phyloP scores from a whole-genome alignment of 2,329 filamentous ascomycete species.

The Cladosporium sphaerospermum region DNA sequence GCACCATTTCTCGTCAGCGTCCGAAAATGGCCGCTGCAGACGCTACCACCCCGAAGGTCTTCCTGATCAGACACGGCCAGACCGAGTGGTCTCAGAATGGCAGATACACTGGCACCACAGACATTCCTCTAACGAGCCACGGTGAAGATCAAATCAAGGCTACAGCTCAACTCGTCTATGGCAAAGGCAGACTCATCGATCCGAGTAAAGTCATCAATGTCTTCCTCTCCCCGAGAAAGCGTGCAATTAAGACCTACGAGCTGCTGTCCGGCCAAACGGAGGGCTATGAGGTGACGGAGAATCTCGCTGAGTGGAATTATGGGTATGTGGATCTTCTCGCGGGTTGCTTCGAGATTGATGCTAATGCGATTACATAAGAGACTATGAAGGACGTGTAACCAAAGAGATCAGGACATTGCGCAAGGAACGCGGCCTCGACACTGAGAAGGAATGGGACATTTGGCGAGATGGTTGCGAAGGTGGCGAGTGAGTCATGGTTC shows the following conservation, averaged over 20 bases:
- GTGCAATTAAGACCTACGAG: conserved; percentile 46
- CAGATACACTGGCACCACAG: conserved; percentile 74
- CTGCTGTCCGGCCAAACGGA: conserved; percentile 34
- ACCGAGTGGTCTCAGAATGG: conserved; percentile 89
- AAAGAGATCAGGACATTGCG: conserved; percentile 59
- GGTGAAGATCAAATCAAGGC: conserved; percentile 59
- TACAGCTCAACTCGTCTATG: conserved; percentile 44
- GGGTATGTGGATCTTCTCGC: conserved; percentile 30
- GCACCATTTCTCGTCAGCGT: too few species aligned
- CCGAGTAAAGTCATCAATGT: conserved; percentile 42
- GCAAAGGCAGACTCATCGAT: conserved; percentile 46
- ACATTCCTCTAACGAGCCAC: conserved; percentile 75
- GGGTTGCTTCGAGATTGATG: conserved; percentile 28
- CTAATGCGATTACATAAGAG: conserved; percentile 11
- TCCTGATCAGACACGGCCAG: conserved; percentile 84
- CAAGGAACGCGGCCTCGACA: conserved; percentile 50
- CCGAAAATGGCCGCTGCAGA: conserved; percentile 32
- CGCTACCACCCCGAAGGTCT: conserved; percentile 60
- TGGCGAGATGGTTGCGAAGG: conserved; percentile 84
- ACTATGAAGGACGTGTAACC: conserved; percentile 73
- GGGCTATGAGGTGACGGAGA: conserved; percentile 51
- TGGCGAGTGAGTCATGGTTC: conserved; percentile 60
- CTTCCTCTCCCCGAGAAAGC: conserved; percentile 45
- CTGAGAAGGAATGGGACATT: conserved; percentile 66
- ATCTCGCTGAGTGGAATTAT: conserved; percentile 82